These are phyloP conservation scores for Hsuehochloa calcarea DNA, from an alignment of 176 grass and related monocot genomes.

Conservation along the genomic window DNA sequence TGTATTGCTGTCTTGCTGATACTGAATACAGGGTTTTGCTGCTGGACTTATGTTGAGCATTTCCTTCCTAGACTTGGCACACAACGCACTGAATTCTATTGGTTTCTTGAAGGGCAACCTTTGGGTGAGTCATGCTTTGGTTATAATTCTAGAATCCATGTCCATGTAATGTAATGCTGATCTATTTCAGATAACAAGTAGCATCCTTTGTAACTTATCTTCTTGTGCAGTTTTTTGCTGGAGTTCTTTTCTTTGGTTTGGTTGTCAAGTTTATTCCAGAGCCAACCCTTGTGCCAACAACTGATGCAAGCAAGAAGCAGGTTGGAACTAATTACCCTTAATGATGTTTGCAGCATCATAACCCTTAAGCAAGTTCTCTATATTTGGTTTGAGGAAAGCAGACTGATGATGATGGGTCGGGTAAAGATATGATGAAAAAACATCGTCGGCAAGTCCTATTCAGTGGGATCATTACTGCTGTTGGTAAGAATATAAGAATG, in stretches of 20 bases:
- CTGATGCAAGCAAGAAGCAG: slow-evolving; percentile 51
- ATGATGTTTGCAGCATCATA: slow-evolving; percentile 18
- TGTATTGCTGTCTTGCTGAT: neutral
- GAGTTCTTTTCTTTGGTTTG: slow-evolving; percentile 85
- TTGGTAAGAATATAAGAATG: slow-evolving; percentile 58
- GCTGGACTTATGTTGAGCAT: slow-evolving; percentile 98
- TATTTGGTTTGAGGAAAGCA: slow-evolving; percentile 53
- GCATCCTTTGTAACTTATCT: neutral
- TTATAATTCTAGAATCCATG: slow-evolving; percentile 20
- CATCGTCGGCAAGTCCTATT: slow-evolving; percentile 83
- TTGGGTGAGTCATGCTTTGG: slow-evolving; percentile 57
- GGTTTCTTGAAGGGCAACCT: slow-evolving; percentile 96
- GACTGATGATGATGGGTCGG: slow-evolving; percentile 67
- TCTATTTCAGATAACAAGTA: slow-evolving; percentile 5
- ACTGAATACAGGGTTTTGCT: slow-evolving; percentile 68
- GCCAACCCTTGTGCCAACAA: slow-evolving; percentile 51
- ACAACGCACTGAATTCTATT: slow-evolving; percentile 92
- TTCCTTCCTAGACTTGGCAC: slow-evolving; percentile 93
- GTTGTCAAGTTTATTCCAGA: slow-evolving; percentile 92
- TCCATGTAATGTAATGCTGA: neutral
- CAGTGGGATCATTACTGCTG: slow-evolving; percentile 94
- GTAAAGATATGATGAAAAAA: slow-evolving; percentile 90
- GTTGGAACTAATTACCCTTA: slow-evolving; percentile 31
- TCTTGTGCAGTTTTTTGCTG: slow-evolving; percentile 70
- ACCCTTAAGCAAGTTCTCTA: too few relatives aligned